Percentiles rank a stretch among this genome's conserved stretches.
Evolutionary conservation across 1,284 basidiomycete species (phyloP).

Genomic region (Rhodotorula sp.): DNA sequence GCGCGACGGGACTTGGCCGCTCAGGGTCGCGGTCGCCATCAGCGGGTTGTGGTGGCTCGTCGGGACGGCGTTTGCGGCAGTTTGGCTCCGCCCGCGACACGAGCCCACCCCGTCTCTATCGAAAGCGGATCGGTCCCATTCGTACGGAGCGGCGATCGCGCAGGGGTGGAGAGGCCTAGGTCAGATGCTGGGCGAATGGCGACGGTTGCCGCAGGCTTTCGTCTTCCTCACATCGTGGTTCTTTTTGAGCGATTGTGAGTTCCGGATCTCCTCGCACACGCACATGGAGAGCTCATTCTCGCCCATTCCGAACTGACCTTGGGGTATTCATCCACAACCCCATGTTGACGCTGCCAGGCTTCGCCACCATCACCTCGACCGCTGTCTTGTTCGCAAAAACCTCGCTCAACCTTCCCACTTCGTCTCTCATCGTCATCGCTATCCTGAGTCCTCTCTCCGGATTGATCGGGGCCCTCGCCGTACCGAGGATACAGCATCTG

Average conservation of each 20-base stretch:
- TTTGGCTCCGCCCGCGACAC: constrained; percentile 6
- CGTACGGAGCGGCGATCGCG: not conserved
- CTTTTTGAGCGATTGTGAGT: constrained; percentile 75
- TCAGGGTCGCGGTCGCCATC: constrained; percentile 30
- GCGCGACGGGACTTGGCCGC: constrained; percentile 17
- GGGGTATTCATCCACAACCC: too few relatives aligned
- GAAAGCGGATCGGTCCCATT: too few relatives aligned
- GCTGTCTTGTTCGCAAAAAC: constrained; percentile 81
- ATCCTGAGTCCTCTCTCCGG: constrained; percentile 63
- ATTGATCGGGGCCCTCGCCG: constrained; percentile 68
- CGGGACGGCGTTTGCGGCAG: constrained; percentile 15
- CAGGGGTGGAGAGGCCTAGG: constrained; percentile 33
- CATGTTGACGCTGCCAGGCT: too few relatives aligned
- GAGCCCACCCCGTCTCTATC: not conserved
- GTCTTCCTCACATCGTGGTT: constrained; percentile 86
- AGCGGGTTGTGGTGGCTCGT: constrained; percentile 36
- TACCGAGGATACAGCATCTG: constrained; percentile 64
- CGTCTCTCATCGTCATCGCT: constrained; percentile 67
- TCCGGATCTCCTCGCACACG: not conserved
- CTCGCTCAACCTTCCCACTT: constrained; percentile 66
- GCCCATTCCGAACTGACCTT: too few relatives aligned
- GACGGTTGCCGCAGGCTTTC: constrained; percentile 59
- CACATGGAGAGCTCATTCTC: not conserved
- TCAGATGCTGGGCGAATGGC: constrained; percentile 31
- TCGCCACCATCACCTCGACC: constrained; percentile 77